A percentile compares a stretch with the other conserved stretches of the same genome.
These are phyloP conservation scores for Nymphaea colorata DNA, from an alignment of 164 flowering plant species.

Conservation along the genomic window DNA sequence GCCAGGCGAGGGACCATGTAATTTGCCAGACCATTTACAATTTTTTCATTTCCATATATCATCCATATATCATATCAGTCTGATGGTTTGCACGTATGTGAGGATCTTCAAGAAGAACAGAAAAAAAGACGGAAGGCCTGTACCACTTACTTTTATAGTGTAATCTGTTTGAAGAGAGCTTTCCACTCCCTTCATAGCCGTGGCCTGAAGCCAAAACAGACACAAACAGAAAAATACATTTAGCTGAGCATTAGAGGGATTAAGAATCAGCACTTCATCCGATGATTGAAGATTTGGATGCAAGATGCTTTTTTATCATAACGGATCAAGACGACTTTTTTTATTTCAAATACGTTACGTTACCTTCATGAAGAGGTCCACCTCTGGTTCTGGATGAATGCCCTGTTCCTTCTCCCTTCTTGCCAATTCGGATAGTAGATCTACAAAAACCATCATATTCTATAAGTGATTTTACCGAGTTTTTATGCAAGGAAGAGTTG, in stretches of 20 bases:
- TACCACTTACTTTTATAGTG: slow-evolving; percentile 56
- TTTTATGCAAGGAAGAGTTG: too few species aligned
- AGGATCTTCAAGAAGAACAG: neutral
- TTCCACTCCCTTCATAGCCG: slow-evolving; percentile 75
- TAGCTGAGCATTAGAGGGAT: too few species aligned
- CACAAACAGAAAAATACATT: too few species aligned
- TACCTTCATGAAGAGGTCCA: slow-evolving; percentile 97
- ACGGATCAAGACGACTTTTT: too few species aligned
- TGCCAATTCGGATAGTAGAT: slow-evolving; percentile 68
- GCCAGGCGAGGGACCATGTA: too few species aligned
- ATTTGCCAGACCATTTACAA: neutral
- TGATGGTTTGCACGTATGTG: too few species aligned
- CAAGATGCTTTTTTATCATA: too few species aligned
- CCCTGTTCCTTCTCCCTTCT: slow-evolving; percentile 85
- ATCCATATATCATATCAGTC: too few species aligned
- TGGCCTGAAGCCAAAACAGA: slow-evolving; percentile 37
- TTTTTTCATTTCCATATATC: neutral
- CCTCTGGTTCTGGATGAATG: slow-evolving; percentile 78
- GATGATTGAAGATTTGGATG: too few species aligned
- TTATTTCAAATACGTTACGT: neutral
- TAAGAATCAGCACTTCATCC: neutral
- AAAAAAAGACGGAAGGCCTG: neutral
- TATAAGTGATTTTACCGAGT: too few species aligned
- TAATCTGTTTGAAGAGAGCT: slow-evolving; percentile 88
- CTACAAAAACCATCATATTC: slow-evolving; percentile 18